Conservation (phyloP, 108 stramenopile genomes). For the Chaetoceros tenuissimus region DNA sequence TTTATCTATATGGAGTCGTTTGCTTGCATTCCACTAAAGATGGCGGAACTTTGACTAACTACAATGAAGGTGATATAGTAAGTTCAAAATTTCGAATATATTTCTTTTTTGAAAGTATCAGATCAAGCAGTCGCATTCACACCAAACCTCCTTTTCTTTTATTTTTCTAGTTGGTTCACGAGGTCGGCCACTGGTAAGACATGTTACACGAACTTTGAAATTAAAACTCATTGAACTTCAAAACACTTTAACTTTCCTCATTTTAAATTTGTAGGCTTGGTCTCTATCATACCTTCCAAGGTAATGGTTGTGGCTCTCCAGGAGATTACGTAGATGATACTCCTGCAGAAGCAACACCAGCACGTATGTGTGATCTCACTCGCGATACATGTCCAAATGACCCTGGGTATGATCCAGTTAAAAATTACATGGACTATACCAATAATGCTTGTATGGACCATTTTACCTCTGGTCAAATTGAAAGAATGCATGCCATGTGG, state of each 20-base stretch:
- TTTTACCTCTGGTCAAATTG: slow-evolving; percentile 1
- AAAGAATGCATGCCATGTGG: slow-evolving; percentile 4
- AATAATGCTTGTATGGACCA: slow-evolving; percentile 9
- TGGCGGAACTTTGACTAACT: neutral
- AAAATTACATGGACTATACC: slow-evolving; percentile 15
- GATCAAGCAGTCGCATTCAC: too few relatives aligned
- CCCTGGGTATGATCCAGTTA: slow-evolving; percentile 2
- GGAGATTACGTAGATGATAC: slow-evolving; percentile 15
- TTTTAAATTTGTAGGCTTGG: too few relatives aligned
- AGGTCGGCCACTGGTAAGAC: too few relatives aligned
- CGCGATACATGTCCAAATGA: slow-evolving; percentile 10
- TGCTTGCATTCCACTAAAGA: neutral
- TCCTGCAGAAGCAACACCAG: slow-evolving; percentile 4
- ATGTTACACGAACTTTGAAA: too few relatives aligned
- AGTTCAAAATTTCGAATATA: too few relatives aligned
- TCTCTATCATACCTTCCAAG: slow-evolving; percentile 8
- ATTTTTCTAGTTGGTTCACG: too few relatives aligned
- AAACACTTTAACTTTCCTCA: too few relatives aligned
- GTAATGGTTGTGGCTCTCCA: slow-evolving; percentile 5
- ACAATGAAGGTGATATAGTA: slow-evolving; percentile 1
- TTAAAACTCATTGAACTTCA: too few relatives aligned
- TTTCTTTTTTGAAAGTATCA: too few relatives aligned
- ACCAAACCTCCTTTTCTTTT: too few relatives aligned
- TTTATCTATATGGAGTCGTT: slow-evolving; percentile 4
- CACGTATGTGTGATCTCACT: neutral